phyloP scores from a whole-genome alignment of 2,329 filamentous ascomycete genomes.

The Aspergillus uvarum region DNA sequence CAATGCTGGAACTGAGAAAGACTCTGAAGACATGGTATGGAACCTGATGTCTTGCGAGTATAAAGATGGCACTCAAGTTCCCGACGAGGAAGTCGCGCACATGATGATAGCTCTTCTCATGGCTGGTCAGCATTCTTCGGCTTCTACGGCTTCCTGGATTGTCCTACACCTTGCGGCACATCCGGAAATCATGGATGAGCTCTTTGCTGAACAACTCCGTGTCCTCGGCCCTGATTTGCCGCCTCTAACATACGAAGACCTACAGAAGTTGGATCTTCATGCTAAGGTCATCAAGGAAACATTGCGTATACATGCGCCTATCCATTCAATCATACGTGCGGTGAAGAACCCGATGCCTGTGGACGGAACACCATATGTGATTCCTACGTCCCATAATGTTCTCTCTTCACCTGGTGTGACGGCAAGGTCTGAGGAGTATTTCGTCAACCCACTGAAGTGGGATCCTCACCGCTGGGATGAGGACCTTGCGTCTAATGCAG shows the following conservation, averaged over 20 bases:
- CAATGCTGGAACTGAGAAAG: conserved; percentile 50
- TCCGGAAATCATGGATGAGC: conserved; percentile 76
- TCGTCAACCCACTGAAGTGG: conserved; percentile 80
- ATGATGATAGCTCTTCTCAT: conserved; percentile 94
- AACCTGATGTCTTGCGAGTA: conserved; percentile 83
- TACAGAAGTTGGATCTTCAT: conserved; percentile 78
- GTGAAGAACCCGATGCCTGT: conserved; percentile 86
- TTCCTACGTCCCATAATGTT: conserved; percentile 77
- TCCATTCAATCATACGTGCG: conserved; percentile 91
- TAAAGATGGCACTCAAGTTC: conserved; percentile 76
- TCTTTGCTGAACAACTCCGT: conserved; percentile 77
- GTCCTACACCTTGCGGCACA: conserved; percentile 75
- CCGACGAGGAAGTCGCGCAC: conserved; percentile 81
- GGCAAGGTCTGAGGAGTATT: conserved; percentile 68
- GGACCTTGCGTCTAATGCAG: conserved; percentile 48
- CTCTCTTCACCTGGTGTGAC: conserved; percentile 84
- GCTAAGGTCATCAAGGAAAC: conserved; percentile 87
- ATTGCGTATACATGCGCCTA: conserved; percentile 84
- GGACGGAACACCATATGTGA: conserved; percentile 76
- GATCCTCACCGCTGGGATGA: conserved; percentile 88
- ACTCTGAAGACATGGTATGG: conserved; percentile 79
- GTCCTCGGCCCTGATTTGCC: conserved; percentile 73
- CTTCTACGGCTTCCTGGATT: conserved; percentile 82
- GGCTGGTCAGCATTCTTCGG: conserved; percentile 87
- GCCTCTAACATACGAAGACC: conserved; percentile 71